Percentiles rank a stretch among this genome's conserved stretches.
phyloP scores from a whole-genome alignment of 1,139 yeast species.

The Yamadazyma dushanensis region DNA sequence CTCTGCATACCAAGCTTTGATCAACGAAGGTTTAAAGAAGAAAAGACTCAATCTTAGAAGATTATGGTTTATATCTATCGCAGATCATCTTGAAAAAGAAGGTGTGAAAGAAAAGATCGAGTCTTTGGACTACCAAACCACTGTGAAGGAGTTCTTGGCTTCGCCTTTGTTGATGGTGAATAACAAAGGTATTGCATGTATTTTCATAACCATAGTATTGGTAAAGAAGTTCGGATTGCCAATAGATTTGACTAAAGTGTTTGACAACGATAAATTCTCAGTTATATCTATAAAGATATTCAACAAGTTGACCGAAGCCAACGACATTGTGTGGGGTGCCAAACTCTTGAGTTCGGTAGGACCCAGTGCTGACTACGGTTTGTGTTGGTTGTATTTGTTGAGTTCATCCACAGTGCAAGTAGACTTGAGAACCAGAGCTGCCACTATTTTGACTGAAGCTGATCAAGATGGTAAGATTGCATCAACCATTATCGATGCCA shows the following conservation, averaged over 20 bases:
- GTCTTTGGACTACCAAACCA: conserved; percentile 17
- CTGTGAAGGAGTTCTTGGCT: conserved; percentile 43
- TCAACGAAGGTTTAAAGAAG: conserved; percentile 62
- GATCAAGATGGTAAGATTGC: conserved; percentile 1
- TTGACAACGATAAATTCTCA: conserved; percentile 39
- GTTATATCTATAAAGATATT: conserved; percentile 50
- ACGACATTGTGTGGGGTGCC: conserved; percentile 55
- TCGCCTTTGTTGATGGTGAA: conserved; percentile 53
- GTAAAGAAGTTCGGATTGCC: conserved; percentile 11
- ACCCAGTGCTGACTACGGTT: conserved; percentile 20
- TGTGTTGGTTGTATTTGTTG: conserved; percentile 46
- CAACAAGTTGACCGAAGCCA: conserved; percentile 43
- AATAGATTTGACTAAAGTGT: conserved; percentile 21
- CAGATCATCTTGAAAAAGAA: conserved; percentile 20
- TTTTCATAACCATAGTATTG: conserved; percentile 41
- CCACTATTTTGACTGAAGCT: conserved; percentile 21
- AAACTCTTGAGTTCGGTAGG: conserved; percentile 33
- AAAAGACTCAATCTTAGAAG: conserved; percentile 62
- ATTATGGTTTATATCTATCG: conserved; percentile 65
- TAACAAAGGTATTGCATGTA: conserved; percentile 49
- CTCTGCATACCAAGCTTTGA: conserved; percentile 24
- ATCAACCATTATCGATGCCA: conserved; percentile 8
- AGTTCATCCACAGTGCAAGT: conserved; percentile 38
- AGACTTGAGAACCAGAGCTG: conserved; percentile 31
- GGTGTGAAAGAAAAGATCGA: conserved; percentile 23